Conservation (phyloP, 257 asterid genomes). For the Scutellaria galericulata region DNA sequence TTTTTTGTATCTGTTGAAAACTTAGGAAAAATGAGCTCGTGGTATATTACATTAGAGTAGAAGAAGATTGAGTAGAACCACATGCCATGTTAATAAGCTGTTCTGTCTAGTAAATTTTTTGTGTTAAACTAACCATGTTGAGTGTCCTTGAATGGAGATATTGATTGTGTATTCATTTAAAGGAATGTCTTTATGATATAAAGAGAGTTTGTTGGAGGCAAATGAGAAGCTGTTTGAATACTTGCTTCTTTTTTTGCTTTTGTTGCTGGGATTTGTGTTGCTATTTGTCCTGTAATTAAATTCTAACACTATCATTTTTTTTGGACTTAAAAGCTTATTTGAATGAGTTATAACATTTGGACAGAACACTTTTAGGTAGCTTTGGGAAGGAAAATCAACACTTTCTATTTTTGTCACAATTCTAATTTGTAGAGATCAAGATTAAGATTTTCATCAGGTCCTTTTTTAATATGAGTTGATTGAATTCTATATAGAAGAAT, state of each 20-base stretch:
- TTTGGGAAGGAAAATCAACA: no score
- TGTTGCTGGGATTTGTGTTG: slow-evolving; percentile 11
- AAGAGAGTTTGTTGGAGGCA: background rate
- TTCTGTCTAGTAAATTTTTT: background rate
- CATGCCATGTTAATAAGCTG: background rate
- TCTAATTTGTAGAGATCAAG: no score
- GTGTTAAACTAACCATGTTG: background rate
- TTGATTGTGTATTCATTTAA: background rate
- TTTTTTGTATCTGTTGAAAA: background rate
- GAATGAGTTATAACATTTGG: no score
- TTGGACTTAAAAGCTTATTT: no score
- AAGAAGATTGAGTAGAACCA: background rate
- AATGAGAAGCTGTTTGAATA: slow-evolving; percentile 1
- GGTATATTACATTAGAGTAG: background rate
- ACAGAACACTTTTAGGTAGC: no score
- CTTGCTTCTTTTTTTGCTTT: slow-evolving; percentile 21
- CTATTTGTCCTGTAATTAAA: background rate
- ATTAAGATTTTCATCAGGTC: background rate
- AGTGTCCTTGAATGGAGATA: background rate
- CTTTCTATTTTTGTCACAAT: no score
- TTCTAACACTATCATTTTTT: background rate
- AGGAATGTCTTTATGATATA: background rate
- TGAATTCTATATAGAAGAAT: background rate
- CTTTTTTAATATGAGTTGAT: background rate
- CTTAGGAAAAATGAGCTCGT: background rate